Conservation (phyloP, 768 basidiomycete genomes). For the Russula sp. region DNA sequence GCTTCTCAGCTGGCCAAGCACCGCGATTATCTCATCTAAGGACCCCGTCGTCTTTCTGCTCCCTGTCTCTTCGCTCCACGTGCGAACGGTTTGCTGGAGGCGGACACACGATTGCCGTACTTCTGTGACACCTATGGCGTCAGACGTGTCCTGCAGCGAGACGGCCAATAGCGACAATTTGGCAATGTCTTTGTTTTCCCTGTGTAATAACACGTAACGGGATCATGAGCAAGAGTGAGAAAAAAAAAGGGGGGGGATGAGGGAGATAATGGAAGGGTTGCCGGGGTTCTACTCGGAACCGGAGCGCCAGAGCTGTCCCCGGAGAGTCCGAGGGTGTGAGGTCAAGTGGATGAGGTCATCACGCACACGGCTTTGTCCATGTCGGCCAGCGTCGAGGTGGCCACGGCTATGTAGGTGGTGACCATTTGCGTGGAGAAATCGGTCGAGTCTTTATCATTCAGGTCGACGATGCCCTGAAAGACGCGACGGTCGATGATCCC, state of each 20-base stretch:
- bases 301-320: background rate
- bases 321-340: no score
- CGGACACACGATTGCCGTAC: conserved; percentile 7
- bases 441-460: conserved; percentile 11
- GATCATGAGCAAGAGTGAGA: no score
- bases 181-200: background rate
- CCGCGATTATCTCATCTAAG: background rate
- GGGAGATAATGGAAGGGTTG: background rate
- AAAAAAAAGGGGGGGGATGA: background rate
- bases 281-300: background rate
- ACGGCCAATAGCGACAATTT: background rate
- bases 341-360: background rate
- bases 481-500: conserved; percentile 8
- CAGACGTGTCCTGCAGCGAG: conserved; percentile 13
- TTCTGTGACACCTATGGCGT: conserved; percentile 3
- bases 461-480: conserved; percentile 9
- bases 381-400: conserved; percentile 2
- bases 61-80: background rate
- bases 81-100: background rate
- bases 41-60: background rate
- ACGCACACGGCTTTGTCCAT: conserved; percentile 13
- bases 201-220: background rate
- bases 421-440: conserved; percentile 16
- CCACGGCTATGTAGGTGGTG: conserved; percentile 3
- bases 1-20: background rate